phyloP scores from a whole-genome alignment of 1,284 basidiomycete genomes.

The Moesziomyces parantarcticus region DNA sequence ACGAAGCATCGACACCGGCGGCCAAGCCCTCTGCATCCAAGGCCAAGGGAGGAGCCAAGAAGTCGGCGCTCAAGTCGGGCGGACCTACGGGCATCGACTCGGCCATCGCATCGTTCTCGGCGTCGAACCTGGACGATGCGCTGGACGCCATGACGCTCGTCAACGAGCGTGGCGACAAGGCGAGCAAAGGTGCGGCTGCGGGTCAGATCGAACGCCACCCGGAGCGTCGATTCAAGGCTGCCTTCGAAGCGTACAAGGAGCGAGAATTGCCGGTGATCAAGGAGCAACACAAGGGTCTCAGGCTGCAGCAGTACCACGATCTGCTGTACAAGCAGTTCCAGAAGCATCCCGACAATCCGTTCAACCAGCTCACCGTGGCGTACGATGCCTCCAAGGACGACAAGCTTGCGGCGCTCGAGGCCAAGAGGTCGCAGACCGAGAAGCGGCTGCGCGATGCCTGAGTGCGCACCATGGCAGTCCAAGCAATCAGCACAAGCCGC shows the following conservation, averaged over 20 bases:
- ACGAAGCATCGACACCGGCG: constrained; percentile 77
- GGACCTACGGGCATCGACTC: constrained; percentile 45
- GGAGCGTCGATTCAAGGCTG: constrained; percentile 79
- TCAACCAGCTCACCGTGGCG: constrained; percentile 72
- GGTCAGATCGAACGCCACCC: constrained; percentile 90
- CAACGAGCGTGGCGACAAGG: constrained; percentile 91
- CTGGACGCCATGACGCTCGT: constrained; percentile 89
- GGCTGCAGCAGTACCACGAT: constrained; percentile 82
- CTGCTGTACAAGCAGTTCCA: constrained; percentile 69
- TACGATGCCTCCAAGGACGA: constrained; percentile 87
- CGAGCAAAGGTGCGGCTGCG: constrained; percentile 74
- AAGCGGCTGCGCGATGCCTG: constrained; percentile 50
- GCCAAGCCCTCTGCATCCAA: constrained; percentile 75
- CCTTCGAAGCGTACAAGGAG: constrained; percentile 92
- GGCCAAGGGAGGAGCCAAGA: constrained; percentile 68
- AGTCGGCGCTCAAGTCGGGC: constrained; percentile 36
- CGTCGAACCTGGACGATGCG: constrained; percentile 90
- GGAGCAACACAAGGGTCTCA: constrained; percentile 83
- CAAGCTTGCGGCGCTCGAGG: constrained; percentile 77
- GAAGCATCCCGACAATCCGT: constrained; percentile 89
- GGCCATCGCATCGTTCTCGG: constrained; percentile 73
- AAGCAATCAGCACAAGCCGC: too few species aligned
- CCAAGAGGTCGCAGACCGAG: constrained; percentile 63
- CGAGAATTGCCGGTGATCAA: constrained; percentile 82
- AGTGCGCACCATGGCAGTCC: constrained; percentile 1